Evolutionary conservation across 768 basidiomycete species (phyloP).

Genomic region (Mycena filopes): DNA sequence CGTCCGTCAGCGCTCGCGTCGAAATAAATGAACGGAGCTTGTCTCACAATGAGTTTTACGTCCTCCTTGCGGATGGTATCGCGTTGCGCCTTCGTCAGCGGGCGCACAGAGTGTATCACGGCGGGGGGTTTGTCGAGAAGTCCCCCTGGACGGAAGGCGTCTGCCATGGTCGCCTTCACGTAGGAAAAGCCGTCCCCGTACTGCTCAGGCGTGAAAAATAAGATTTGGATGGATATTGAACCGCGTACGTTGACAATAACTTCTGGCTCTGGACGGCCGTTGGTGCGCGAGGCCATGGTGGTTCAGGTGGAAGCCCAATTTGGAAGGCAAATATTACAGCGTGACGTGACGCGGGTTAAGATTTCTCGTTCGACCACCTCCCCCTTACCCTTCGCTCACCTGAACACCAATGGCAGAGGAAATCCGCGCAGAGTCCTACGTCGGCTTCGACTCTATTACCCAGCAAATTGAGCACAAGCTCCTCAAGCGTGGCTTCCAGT

Average conservation of each 20-base stretch:
- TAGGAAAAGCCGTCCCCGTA: slow-evolving; percentile 75
- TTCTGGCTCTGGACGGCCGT: slow-evolving; percentile 71
- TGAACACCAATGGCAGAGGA: slow-evolving; percentile 62
- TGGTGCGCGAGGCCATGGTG: slow-evolving; percentile 35
- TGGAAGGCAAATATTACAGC: not conserved
- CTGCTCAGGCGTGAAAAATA: slow-evolving; percentile 43
- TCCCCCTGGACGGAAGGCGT: slow-evolving; percentile 66
- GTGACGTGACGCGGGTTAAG: not conserved
- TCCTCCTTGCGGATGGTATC: slow-evolving; percentile 68
- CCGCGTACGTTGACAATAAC: slow-evolving; percentile 72
- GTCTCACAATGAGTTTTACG: slow-evolving; percentile 70
- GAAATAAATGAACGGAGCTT: not conserved
- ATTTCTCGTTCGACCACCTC: slow-evolving; percentile 23
- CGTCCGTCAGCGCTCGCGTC: not conserved
- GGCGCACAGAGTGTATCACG: slow-evolving; percentile 18
- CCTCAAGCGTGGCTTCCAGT: slow-evolving; percentile 98
- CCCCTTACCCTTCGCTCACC: slow-evolving; percentile 1
- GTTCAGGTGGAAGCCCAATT: slow-evolving; percentile 9
- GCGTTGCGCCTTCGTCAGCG: slow-evolving; percentile 52
- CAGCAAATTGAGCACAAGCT: slow-evolving; percentile 99
- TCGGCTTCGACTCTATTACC: slow-evolving; percentile 98
- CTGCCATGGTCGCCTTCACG: slow-evolving; percentile 73
- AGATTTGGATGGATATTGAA: not conserved
- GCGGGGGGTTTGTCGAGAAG: slow-evolving; percentile 66
- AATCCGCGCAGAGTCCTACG: slow-evolving; percentile 92